Evolutionary conservation across 2,329 filamentous ascomycete genomes (phyloP).

Genomic region (Ploettnerulaceae sp.): DNA sequence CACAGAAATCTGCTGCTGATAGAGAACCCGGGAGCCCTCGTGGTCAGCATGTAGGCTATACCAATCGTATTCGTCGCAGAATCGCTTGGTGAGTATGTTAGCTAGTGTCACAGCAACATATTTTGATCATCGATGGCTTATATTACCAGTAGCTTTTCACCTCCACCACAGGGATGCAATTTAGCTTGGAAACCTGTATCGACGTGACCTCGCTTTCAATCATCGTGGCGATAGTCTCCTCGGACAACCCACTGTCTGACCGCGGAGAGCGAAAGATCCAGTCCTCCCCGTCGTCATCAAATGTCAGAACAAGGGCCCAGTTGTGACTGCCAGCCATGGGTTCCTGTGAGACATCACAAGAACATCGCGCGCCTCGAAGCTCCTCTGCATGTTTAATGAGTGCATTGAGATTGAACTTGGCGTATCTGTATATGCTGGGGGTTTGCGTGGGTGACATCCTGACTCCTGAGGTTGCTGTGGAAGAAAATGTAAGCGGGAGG

Average conservation of each 20-base stretch:
- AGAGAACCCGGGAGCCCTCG: not conserved
- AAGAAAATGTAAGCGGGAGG: not conserved
- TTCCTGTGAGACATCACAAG: conserved; percentile 1
- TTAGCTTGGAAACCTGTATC: not conserved
- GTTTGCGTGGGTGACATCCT: not conserved
- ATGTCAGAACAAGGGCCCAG: not conserved
- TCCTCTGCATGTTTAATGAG: not conserved
- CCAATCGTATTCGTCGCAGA: not conserved
- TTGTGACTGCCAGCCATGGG: not conserved
- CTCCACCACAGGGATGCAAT: not conserved
- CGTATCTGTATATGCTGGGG: not conserved
- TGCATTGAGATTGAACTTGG: not conserved
- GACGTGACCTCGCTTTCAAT: not conserved
- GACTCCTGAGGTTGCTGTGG: not conserved
- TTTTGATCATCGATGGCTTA: not conserved
- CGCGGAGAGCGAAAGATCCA: not conserved
- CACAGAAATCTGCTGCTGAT: not conserved
- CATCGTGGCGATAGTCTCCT: not conserved
- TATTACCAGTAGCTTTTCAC: conserved; percentile 1
- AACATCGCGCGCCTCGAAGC: not conserved
- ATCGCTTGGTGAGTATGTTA: not conserved
- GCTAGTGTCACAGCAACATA: not conserved
- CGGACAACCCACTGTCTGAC: not conserved
- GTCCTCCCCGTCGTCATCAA: not conserved
- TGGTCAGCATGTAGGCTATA: not conserved